These are phyloP conservation scores for Achaetomium macrosporum DNA, from an alignment of 2,329 filamentous ascomycete species.

Conservation along the genomic window DNA sequence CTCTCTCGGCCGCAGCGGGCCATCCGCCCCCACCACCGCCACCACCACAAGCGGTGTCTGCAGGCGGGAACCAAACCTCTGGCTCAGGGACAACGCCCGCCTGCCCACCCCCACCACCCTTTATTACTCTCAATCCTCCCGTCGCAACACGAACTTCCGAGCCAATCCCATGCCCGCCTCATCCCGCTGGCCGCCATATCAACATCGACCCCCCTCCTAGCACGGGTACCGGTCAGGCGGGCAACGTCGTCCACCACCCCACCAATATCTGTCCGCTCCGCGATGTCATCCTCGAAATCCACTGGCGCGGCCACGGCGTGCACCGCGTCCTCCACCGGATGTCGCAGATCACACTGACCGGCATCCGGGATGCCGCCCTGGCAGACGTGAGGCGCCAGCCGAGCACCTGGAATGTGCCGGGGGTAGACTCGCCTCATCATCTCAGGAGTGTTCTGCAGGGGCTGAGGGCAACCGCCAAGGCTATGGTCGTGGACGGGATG, in stretches of 20 bases:
- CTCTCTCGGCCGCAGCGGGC: background rate
- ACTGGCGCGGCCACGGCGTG: slow-evolving; percentile 18
- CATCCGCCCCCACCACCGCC: background rate
- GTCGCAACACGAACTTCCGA: too few species aligned
- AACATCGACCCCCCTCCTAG: too few species aligned
- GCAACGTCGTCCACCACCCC: background rate
- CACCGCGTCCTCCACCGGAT: slow-evolving; percentile 15
- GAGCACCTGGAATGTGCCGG: slow-evolving; percentile 6
- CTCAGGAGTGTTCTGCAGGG: background rate
- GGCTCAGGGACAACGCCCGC: background rate
- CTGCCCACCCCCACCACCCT: background rate
- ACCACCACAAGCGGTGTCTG: background rate
- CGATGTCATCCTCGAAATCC: slow-evolving; percentile 21
- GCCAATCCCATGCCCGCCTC: too few species aligned
- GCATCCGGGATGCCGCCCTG: slow-evolving; percentile 17
- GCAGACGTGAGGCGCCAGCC: slow-evolving; percentile 16
- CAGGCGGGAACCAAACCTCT: background rate
- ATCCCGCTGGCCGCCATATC: too few species aligned
- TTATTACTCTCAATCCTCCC: background rate
- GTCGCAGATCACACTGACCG: slow-evolving; percentile 2
- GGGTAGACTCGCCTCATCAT: background rate
- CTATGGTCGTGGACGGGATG: slow-evolving; percentile 23
- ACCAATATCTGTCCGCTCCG: background rate
- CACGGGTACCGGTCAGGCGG: too few species aligned
- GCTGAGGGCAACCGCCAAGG: slow-evolving; percentile 23